Conservation (phyloP, 164 flowering plant species). For the Dillenia turbinata region DNA sequence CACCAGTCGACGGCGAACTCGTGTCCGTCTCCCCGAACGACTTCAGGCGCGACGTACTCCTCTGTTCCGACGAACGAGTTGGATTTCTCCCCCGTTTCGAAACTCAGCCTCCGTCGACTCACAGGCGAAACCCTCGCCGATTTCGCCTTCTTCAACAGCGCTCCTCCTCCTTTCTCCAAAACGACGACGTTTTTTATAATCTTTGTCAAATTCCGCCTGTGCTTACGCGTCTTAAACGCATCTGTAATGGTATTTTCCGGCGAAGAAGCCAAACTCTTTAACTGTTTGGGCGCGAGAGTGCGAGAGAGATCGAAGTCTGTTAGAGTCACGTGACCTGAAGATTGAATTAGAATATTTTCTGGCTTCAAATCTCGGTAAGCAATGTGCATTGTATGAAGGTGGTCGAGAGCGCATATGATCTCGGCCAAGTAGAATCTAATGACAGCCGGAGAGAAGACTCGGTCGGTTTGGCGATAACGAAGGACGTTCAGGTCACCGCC, state of each 20-base stretch:
- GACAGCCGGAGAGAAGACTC: conserved; percentile 54
- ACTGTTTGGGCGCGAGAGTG: conserved; percentile 12
- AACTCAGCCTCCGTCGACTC: conserved; percentile 28
- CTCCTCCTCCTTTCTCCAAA: conserved; percentile 10
- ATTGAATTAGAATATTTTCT: conserved; percentile 55
- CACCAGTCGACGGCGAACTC: conserved; percentile 97
- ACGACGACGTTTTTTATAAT: too few species aligned
- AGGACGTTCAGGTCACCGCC: conserved; percentile 92
- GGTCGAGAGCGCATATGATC: conserved; percentile 49
- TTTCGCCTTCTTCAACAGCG: conserved; percentile 44
- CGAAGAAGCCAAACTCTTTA: conserved; percentile 1
- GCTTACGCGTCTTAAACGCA: conserved; percentile 4
- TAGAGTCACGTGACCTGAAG: conserved; percentile 64
- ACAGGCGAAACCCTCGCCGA: conserved; percentile 82
- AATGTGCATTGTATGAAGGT: conserved; percentile 51
- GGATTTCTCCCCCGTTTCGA: conserved; percentile 25
- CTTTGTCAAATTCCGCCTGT: conserved; percentile 25
- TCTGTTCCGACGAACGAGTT: conserved; percentile 68
- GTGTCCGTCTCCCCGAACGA: conserved; percentile 83
- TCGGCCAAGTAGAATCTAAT: conserved; percentile 62
- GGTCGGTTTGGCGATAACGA: conserved; percentile 64
- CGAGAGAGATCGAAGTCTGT: conserved; percentile 74
- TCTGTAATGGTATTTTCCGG: not conserved
- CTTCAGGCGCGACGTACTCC: conserved; percentile 92
- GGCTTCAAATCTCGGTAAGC: conserved; percentile 68